Base-by-base conservation (phyloP, 805 yeast species). In the Lipomyces sp. region DNA sequence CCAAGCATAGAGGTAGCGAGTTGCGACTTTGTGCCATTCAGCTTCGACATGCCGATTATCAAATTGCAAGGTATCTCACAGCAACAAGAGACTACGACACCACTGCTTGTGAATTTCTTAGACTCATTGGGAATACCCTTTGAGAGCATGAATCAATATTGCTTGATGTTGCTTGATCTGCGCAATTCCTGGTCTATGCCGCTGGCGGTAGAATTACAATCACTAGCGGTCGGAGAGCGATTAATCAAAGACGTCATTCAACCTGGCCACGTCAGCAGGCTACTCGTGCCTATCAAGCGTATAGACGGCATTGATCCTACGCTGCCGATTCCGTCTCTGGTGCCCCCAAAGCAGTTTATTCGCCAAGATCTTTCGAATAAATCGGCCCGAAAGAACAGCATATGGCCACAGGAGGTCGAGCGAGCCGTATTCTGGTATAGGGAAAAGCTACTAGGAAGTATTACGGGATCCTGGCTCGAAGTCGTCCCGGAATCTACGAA, bases 391-490 rank as follows among this genome's bases (percentile, higher is more conserved):
- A 28, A 40, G 11, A 10, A 40, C 18, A 16, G 33, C 21, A 3
- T 36, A 11, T 44, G 43, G 49, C 16, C 58, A 2, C 38, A 43
- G 11, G 53, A 55, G 39, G 40, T 41, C 24, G 58, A 55, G 39
- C 38, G 51, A 49, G 82, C 81, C 54, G 70, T 78, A 2, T 93
- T 89, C 66, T 91, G 98, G 98, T 78, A 84, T 56, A 70, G 95
- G 50, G 81, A 84, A 49, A 75, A 76, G 53, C 65, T 93, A 1
- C 69, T 91, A 45, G 72, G 75, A 40, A 70, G 71, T 14, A 60
- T 93, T 4, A 65, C 68, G 2, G 96, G 95, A 2, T 60, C 66
- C 2, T 91, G 98, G 98, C 26, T 29, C 14, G 59, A 60, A 28
- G 43, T 19, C 31, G 43, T 36, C 4, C 33, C 34, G 13, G 39